Evolutionary conservation across 176 grass and related monocot genomes (phyloP).

Genomic region (Carex scoparia): DNA sequence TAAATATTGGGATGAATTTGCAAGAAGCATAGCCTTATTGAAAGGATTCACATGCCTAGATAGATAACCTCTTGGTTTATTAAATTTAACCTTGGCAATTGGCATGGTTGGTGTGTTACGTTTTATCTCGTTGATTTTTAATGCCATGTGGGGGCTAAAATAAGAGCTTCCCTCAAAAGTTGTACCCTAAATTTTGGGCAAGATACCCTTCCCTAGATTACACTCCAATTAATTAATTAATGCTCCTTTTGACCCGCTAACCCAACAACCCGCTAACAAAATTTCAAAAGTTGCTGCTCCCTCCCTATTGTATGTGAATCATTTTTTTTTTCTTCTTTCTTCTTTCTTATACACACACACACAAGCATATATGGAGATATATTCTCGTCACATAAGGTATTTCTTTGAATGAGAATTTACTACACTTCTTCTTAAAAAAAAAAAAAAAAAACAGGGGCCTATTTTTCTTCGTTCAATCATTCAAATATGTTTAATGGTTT

Average conservation of each 20-base stretch:
- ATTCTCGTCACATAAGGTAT: background rate
- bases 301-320: background rate
- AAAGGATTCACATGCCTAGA: conserved; percentile 21
- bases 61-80: background rate
- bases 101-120: conserved; percentile 7
- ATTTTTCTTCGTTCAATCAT: no score
- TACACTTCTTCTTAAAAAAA: no score
- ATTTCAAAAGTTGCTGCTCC: background rate
- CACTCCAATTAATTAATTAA: background rate
- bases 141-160: conserved; percentile 4
- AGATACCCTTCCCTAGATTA: conserved; percentile 11
- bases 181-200: conserved; percentile 11
- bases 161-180: conserved; percentile 15
- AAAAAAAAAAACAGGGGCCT: no score
- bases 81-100: conserved; percentile 17
- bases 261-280: background rate
- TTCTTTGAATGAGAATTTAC: background rate
- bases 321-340: background rate
- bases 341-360: background rate
- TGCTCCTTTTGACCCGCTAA: background rate
- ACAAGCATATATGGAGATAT: background rate
- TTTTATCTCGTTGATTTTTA: conserved; percentile 16
- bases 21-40: background rate
- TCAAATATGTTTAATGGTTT: no score
- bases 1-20: background rate